Evolutionary conservation across 768 basidiomycete species (phyloP).

Genomic region (Serendipita sp.): DNA sequence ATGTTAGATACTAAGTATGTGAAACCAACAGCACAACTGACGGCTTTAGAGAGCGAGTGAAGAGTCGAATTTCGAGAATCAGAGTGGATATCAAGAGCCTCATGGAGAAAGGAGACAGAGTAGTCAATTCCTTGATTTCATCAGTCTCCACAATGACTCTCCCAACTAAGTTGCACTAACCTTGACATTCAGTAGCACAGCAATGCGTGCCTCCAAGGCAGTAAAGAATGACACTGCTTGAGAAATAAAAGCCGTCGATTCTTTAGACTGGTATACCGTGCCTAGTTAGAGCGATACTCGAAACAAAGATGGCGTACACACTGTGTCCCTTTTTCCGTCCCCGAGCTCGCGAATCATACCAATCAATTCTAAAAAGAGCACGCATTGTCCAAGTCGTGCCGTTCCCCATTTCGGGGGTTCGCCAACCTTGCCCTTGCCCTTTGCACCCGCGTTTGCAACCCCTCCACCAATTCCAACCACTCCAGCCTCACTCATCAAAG

Average conservation of each 20-base stretch:
- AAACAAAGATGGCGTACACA: not conserved
- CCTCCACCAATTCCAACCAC: slow-evolving; percentile 7
- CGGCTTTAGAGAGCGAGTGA: slow-evolving; percentile 49
- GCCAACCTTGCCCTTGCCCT: slow-evolving; percentile 12
- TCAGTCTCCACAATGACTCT: no score
- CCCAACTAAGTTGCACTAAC: slow-evolving; percentile 18
- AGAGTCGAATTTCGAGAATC: slow-evolving; percentile 45
- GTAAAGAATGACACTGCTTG: slow-evolving; percentile 25
- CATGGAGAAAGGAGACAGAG: slow-evolving; percentile 37
- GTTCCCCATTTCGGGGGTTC: slow-evolving; percentile 24
- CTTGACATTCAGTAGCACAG: slow-evolving; percentile 40
- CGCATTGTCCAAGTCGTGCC: slow-evolving; percentile 44
- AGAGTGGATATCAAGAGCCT: slow-evolving; percentile 43
- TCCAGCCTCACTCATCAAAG: slow-evolving; percentile 38
- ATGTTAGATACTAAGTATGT: slow-evolving; percentile 28
- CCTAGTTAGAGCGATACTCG: not conserved
- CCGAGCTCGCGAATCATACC: slow-evolving; percentile 25
- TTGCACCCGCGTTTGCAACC: slow-evolving; percentile 14
- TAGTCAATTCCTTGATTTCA: slow-evolving; percentile 33
- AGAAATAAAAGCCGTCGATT: slow-evolving; percentile 1
- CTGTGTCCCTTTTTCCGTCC: slow-evolving; percentile 20
- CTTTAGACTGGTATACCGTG: not conserved
- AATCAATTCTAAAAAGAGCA: slow-evolving; percentile 47
- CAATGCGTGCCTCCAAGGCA: slow-evolving; percentile 40
- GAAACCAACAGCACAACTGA: slow-evolving; percentile 24